Conservation (phyloP, 164 flowering plant genomes). For the Umbellularia californica region DNA sequence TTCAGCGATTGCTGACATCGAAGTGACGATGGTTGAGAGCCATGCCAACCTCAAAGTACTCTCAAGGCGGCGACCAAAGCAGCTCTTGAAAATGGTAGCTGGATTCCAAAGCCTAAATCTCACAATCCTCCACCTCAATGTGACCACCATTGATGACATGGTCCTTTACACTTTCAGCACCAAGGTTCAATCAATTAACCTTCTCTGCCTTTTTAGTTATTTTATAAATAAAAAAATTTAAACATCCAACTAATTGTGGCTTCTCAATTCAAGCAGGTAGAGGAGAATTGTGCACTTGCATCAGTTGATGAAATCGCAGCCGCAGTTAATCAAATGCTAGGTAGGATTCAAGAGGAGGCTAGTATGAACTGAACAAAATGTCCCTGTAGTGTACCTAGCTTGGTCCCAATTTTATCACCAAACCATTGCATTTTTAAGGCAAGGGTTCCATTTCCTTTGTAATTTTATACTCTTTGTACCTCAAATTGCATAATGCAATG, state of each 20-base stretch:
- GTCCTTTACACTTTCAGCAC: conserved; percentile 71
- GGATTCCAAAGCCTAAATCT: conserved; percentile 56
- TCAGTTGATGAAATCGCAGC: conserved; percentile 69
- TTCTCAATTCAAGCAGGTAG: conserved; percentile 38
- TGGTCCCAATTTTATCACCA: not conserved
- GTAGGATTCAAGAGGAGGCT: conserved; percentile 47
- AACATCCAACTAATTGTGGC: not conserved
- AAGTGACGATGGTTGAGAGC: conserved; percentile 82
- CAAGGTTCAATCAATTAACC: conserved; percentile 41
- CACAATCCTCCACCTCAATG: conserved; percentile 73
- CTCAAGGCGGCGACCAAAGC: conserved; percentile 49
- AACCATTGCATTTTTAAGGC: not conserved
- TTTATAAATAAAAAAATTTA: not conserved
- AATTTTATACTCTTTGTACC: not conserved
- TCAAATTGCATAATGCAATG: not conserved
- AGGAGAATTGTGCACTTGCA: conserved; percentile 57
- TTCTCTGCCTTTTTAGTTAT: not conserved
- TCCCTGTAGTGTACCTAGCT: not conserved
- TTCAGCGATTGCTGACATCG: conserved; percentile 57
- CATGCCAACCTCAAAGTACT: conserved; percentile 78
- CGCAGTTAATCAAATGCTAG: conserved; percentile 52
- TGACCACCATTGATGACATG: conserved; percentile 53
- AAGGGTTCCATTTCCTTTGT: not conserved
- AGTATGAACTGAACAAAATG: conserved; percentile 17
- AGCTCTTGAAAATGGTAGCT: conserved; percentile 60